These are phyloP conservation scores for Brasilioporus rufonigricans DNA, from an alignment of 768 basidiomycete species.

Conservation along the genomic window DNA sequence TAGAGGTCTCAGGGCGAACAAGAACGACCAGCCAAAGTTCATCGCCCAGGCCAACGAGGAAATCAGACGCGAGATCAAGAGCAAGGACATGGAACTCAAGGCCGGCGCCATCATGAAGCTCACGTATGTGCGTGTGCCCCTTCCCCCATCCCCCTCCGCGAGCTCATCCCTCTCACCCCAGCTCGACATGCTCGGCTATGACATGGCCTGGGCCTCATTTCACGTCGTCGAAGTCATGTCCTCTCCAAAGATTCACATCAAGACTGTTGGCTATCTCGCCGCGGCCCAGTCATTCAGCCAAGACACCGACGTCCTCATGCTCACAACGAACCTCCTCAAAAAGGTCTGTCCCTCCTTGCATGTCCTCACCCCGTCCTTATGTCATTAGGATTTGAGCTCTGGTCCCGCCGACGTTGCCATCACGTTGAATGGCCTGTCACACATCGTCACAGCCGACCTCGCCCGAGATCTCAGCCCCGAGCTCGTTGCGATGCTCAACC, in stretches of 20 bases:
- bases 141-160: not conserved
- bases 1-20: slow-evolving; percentile 92
- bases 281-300: slow-evolving; percentile 88
- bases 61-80: slow-evolving; percentile 86
- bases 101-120: slow-evolving; percentile 94
- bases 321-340: slow-evolving; percentile 93
- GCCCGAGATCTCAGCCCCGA: slow-evolving; percentile 90
- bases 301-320: slow-evolving; percentile 95
- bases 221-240: slow-evolving; percentile 99
- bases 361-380: slow-evolving; percentile 8
- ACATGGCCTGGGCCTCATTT: slow-evolving; percentile 95
- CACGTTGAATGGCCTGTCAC: slow-evolving; percentile 77
- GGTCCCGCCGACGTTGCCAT: slow-evolving; percentile 72
- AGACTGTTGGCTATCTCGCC: slow-evolving; percentile 93
- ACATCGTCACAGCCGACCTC: slow-evolving; percentile 82
- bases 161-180: slow-evolving; percentile 32
- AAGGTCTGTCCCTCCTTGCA: slow-evolving; percentile 56
- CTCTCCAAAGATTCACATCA: slow-evolving; percentile 85
- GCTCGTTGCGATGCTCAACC: slow-evolving; percentile 81
- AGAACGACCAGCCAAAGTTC: slow-evolving; percentile 89
- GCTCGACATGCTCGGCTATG: slow-evolving; percentile 97
- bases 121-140: slow-evolving; percentile 74
- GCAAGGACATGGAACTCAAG: slow-evolving; percentile 96
- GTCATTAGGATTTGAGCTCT: slow-evolving; percentile 71
- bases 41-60: slow-evolving; percentile 93